Evolutionary conservation across 805 yeast genomes (phyloP), one percentile per base, ranked within the genome.

Genomic region (Kockiozyma suomiensis): DNA sequence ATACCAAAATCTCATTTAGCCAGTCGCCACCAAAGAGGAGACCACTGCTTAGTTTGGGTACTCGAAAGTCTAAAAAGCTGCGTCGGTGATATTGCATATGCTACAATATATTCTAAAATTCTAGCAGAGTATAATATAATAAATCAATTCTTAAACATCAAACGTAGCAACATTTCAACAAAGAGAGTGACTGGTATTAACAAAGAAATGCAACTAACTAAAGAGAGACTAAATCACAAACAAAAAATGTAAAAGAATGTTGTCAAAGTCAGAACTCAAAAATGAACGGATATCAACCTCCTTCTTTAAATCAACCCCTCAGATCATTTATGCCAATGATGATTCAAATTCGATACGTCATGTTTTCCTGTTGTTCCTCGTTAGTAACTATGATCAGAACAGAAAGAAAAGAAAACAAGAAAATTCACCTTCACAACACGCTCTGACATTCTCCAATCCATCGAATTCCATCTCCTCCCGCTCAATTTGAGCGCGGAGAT

Each of bases 401-500:
- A 13, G 8, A 7, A n/a, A 10, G 19, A 37, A 45, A 21, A 30
- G 21, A 45, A 33, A 5, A 21, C 12, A 37, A 2, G 5, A 12
- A 8, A 17, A 43, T 58, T 33, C 43, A 42, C 74, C 76, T 23
- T 73, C 69, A 57, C 73, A 71, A 59, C 74, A 63, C 19, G 72
- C 71, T 60, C 79, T 79, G 43, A 75, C 75, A 17, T 77, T 82
- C 19, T 74, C 76, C 43, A 78, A 56, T 51, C 77, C 80, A 56
- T 78, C 84, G 46, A 81, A 74, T 13, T 78, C 75, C 54, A 84
- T 74, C 35, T 47, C 51, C 15, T 62, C 65, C 13, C 46, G 21
- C 33, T 60, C 54, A 43, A 56, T 48, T 19, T 61, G 50, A 3
- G 45, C 50, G 2, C 47, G 50, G 5, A 54, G 28, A 28, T 50